Percentiles rank a stretch among this genome's conserved stretches.
Evolutionary conservation across 352 stramenopile genomes (phyloP).

Genomic region (Pythium dissotocum): DNA sequence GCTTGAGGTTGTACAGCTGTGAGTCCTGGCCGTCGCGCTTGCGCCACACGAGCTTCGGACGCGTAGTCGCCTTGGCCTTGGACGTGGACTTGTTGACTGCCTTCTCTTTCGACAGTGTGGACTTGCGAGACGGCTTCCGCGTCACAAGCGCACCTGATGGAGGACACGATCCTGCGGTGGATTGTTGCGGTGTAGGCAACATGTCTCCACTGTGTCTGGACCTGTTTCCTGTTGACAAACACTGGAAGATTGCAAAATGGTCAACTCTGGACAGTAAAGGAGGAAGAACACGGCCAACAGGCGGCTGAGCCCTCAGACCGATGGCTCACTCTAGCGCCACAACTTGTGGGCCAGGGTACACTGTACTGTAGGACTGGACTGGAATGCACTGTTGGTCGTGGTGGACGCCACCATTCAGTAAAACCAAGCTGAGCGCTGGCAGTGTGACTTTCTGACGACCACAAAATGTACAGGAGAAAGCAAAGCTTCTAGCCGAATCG

Average conservation of each 20-base stretch:
- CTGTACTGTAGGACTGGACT: too few relatives aligned
- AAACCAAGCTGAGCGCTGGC: too few relatives aligned
- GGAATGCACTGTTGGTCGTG: too few relatives aligned
- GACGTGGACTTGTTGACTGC: not conserved
- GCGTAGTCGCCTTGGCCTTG: not conserved
- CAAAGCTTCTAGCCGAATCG: too few relatives aligned
- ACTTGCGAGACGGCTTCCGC: not conserved
- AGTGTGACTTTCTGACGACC: too few relatives aligned
- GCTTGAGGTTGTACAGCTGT: conserved; percentile 21
- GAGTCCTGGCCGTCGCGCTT: conserved; percentile 18
- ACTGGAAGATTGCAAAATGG: not conserved
- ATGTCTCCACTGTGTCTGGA: not conserved
- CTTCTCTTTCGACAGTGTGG: not conserved
- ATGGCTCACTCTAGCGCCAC: too few relatives aligned
- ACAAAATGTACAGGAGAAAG: too few relatives aligned
- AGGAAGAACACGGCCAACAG: too few relatives aligned
- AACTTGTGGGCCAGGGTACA: too few relatives aligned
- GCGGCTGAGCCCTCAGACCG: too few relatives aligned
- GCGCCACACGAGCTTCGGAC: conserved; percentile 12
- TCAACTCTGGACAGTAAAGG: too few relatives aligned
- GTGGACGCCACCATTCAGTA: too few relatives aligned
- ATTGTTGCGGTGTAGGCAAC: not conserved
- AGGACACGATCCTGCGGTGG: not conserved
- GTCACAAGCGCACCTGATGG: not conserved
- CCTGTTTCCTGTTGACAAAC: not conserved